Conservation (phyloP, 306 rosid species). For the Casuarina glauca region DNA sequence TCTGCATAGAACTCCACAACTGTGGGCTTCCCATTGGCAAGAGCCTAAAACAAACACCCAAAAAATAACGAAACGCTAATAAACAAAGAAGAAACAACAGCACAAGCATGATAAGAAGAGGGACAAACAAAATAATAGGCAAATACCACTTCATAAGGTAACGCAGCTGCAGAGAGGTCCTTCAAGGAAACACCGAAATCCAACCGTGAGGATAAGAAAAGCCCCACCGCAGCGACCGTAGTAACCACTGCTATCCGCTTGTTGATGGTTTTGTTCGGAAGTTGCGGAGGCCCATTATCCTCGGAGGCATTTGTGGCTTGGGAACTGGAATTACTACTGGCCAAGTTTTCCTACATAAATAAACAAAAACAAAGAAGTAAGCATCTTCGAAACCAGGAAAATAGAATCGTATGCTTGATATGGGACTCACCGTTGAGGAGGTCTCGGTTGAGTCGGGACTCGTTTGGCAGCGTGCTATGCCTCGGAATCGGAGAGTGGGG, state of each 20-base stretch:
- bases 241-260: conserved; percentile 64
- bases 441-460: conserved; percentile 47
- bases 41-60: conserved; percentile 60
- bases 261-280: conserved; percentile 65
- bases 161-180: conserved; percentile 77
- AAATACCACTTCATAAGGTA: conserved; percentile 84
- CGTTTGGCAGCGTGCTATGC: conserved; percentile 64
- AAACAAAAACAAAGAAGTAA: background rate
- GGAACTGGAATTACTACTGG: conserved; percentile 19
- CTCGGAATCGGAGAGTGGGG: conserved; percentile 38
- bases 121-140: background rate
- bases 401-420: background rate
- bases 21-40: conserved; percentile 91
- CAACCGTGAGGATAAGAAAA: conserved; percentile 66
- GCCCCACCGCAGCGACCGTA: conserved; percentile 69
- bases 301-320: conserved; percentile 39
- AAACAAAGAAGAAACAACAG: conserved; percentile 1
- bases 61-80: conserved; percentile 19
- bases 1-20: conserved; percentile 98
- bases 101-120: background rate
- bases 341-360: conserved; percentile 42
- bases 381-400: background rate
- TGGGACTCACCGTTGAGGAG: conserved; percentile 44
- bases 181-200: conserved; percentile 94
- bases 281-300: conserved; percentile 43